Conservation (phyloP, 305 asterid genomes). For the Plantago coronopus region DNA sequence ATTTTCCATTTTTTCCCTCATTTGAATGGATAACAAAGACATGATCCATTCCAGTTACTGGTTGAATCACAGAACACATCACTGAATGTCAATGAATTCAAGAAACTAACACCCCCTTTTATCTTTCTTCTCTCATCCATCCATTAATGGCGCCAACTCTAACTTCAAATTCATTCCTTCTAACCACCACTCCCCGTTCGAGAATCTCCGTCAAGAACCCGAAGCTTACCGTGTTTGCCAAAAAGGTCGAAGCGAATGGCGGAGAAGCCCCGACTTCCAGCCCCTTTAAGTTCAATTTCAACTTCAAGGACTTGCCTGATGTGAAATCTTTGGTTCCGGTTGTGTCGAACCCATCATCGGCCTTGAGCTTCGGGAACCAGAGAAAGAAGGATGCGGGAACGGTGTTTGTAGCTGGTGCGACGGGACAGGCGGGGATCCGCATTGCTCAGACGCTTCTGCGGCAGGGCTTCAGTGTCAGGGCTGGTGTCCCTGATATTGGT, state of each 20-base stretch:
- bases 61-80: neutral
- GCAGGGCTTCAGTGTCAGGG: slow-evolving; percentile 84
- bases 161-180: slow-evolving; percentile 68
- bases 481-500: slow-evolving; percentile 82
- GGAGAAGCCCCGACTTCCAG: slow-evolving; percentile 29
- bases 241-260: slow-evolving; percentile 33
- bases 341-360: slow-evolving; percentile 40
- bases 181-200: slow-evolving; percentile 46
- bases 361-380: slow-evolving; percentile 44
- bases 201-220: slow-evolving; percentile 30
- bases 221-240: slow-evolving; percentile 48
- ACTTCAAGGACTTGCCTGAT: slow-evolving; percentile 59
- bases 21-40: slow-evolving; percentile 23
- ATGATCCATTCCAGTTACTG: slow-evolving; percentile 1
- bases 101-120: slow-evolving; percentile 4
- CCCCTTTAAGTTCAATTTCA: slow-evolving; percentile 66
- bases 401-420: slow-evolving; percentile 88
- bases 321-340: slow-evolving; percentile 60
- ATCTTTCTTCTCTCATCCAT: slow-evolving; percentile 11
- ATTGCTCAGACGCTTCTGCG: slow-evolving; percentile 75
- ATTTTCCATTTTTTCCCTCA: slow-evolving; percentile 3
- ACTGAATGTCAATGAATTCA: slow-evolving; percentile 24
- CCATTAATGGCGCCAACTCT: slow-evolving; percentile 75
- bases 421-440: slow-evolving; percentile 83
- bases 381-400: slow-evolving; percentile 78